phyloP scores from a whole-genome alignment of 495 filamentous ascomycete species.

The Penicillium lividum region DNA sequence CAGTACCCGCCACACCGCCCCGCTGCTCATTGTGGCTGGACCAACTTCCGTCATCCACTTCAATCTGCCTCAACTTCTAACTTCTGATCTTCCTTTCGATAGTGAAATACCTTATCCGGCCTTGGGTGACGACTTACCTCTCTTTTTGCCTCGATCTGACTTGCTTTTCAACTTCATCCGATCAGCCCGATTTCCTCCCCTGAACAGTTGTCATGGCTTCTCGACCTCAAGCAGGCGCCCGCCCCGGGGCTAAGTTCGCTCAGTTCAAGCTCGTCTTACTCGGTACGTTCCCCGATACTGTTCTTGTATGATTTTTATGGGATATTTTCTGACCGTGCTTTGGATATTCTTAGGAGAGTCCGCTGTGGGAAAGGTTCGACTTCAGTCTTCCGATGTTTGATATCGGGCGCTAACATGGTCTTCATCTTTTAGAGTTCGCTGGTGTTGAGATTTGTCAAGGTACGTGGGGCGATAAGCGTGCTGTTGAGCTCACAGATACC shows the following conservation, averaged over 20 bases:
- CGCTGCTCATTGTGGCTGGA: constrained; percentile 32
- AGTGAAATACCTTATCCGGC: constrained; percentile 4
- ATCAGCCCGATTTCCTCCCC: constrained; percentile 16
- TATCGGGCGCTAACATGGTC: constrained; percentile 35
- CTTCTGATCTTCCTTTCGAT: constrained; percentile 18
- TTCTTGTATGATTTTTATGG: background rate
- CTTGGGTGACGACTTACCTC: constrained; percentile 4
- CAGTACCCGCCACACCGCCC: constrained; percentile 33
- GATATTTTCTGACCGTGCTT: background rate
- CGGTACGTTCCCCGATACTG: constrained; percentile 55
- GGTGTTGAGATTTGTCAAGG: constrained; percentile 97
- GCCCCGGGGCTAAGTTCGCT: constrained; percentile 83
- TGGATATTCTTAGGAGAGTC: constrained; percentile 74
- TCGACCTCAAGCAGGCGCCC: constrained; percentile 72
- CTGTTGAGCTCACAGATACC: no score
- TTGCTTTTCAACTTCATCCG: background rate
- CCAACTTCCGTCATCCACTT: constrained; percentile 33
- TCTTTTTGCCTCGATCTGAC: constrained; percentile 9
- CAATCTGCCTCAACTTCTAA: constrained; percentile 23
- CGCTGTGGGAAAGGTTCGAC: constrained; percentile 89
- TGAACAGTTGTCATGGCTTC: constrained; percentile 66
- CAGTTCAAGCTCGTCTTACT: constrained; percentile 98
- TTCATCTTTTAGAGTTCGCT: constrained; percentile 75
- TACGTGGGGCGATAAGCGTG: constrained; percentile 35
- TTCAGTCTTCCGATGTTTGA: constrained; percentile 25